Evolutionary conservation across 352 stramenopile species (phyloP).

Genomic region (Pythium grandisporangium): DNA sequence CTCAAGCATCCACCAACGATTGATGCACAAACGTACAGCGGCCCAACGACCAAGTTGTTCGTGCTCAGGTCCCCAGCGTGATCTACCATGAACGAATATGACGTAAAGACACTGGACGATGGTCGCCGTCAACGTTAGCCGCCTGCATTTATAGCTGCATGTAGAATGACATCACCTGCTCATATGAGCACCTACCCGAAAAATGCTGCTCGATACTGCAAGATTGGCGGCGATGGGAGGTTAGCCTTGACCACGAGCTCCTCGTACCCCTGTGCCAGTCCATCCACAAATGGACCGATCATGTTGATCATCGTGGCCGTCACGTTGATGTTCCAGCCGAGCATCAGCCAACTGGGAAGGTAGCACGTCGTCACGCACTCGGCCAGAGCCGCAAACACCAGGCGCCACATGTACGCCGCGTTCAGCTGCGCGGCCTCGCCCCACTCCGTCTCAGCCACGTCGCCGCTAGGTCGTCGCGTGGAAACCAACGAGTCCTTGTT

Average conservation of each 20-base stretch:
- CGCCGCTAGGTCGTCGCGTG: no score
- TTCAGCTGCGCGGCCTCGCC: background rate
- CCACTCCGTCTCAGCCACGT: no score
- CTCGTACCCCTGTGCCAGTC: conserved; percentile 52
- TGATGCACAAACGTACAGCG: conserved; percentile 52
- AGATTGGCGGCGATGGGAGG: conserved; percentile 24
- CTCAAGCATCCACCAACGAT: conserved; percentile 36
- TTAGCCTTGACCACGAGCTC: conserved; percentile 17
- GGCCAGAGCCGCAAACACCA: conserved; percentile 53
- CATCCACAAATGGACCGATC: conserved; percentile 68
- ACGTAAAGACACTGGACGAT: conserved; percentile 68
- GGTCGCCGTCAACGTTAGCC: no score
- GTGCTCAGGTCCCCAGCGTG: conserved; percentile 68
- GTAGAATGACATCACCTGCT: background rate
- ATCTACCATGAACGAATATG: conserved; percentile 85
- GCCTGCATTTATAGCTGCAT: no score
- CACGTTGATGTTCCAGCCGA: conserved; percentile 36
- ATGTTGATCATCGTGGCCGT: conserved; percentile 66
- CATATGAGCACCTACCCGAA: conserved; percentile 34
- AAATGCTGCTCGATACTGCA: conserved; percentile 69
- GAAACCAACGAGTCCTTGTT: no score
- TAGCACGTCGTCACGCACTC: conserved; percentile 82
- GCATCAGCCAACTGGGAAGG: conserved; percentile 34
- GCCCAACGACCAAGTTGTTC: conserved; percentile 21
- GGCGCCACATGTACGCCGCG: conserved; percentile 46